Evolutionary conservation across 805 yeast genomes (phyloP).

Genomic region (Cyberlindnera americana): DNA sequence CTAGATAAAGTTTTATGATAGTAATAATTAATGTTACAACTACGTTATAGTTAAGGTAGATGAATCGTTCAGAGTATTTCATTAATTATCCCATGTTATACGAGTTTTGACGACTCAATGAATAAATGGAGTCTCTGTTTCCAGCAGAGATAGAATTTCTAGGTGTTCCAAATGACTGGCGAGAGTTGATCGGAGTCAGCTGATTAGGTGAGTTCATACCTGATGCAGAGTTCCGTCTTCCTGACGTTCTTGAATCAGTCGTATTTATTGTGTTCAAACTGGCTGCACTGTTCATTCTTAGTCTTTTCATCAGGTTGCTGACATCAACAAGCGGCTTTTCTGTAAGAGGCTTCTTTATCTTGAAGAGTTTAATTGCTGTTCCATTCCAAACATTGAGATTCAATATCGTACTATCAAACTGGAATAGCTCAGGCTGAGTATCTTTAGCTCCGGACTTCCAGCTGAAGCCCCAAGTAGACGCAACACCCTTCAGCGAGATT

Average conservation of each 20-base stretch:
- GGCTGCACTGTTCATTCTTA: slow-evolving; percentile 32
- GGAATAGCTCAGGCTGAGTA: slow-evolving; percentile 9
- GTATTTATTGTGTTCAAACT: slow-evolving; percentile 23
- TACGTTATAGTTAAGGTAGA: too few relatives aligned
- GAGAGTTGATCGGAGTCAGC: slow-evolving; percentile 28
- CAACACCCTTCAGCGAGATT: slow-evolving; percentile 29
- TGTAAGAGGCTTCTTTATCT: slow-evolving; percentile 37
- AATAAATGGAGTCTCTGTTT: slow-evolving; percentile 18
- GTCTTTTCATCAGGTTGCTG: slow-evolving; percentile 36
- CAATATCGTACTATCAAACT: slow-evolving; percentile 20
- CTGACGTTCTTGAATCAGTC: slow-evolving; percentile 17
- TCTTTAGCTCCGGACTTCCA: slow-evolving; percentile 20
- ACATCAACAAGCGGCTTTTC: slow-evolving; percentile 41
- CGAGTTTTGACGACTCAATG: slow-evolving; percentile 20
- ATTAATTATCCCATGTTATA: slow-evolving; percentile 6
- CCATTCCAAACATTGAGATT: slow-evolving; percentile 23
- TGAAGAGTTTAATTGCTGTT: slow-evolving; percentile 22
- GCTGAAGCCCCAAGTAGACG: slow-evolving; percentile 37
- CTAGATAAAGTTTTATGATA: slow-evolving; percentile 21
- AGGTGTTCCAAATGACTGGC: slow-evolving; percentile 27
- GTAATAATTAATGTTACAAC: too few relatives aligned
- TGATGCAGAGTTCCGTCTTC: slow-evolving; percentile 15
- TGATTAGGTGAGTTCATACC: slow-evolving; percentile 24
- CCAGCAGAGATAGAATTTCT: slow-evolving; percentile 23
- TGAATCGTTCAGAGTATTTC: not conserved